Conservation (phyloP, 371 early-diverging fungal species). For the Phascolomyces articulosus region DNA sequence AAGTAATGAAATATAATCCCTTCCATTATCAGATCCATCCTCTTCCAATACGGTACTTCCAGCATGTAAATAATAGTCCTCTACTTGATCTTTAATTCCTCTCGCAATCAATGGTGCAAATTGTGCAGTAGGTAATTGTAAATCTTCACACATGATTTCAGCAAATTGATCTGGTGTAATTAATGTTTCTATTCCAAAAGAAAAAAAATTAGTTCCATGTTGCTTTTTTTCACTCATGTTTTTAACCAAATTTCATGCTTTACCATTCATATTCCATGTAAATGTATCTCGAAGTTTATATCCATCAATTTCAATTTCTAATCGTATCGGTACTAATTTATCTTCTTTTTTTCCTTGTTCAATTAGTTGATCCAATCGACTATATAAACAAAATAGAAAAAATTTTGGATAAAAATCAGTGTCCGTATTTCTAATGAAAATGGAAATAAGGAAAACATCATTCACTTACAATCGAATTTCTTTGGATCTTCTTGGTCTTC, state of each 20-base stretch:
- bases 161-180: conserved; percentile 81
- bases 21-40: conserved; percentile 4
- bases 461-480: conserved; percentile 38
- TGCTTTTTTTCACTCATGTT: neutral
- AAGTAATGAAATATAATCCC: neutral
- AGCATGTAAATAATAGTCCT: conserved; percentile 66
- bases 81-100: conserved; percentile 77
- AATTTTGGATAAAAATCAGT: neutral
- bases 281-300: conserved; percentile 85
- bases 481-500: conserved; percentile 27
- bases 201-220: neutral
- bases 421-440: too few species aligned
- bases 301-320: conserved; percentile 90
- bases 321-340: conserved; percentile 81
- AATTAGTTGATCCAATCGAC: conserved; percentile 50
- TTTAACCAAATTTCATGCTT: neutral
- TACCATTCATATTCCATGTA: conserved; percentile 92
- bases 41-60: conserved; percentile 27
- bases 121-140: conserved; percentile 61
- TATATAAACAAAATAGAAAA: conserved; percentile 5
- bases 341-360: conserved; percentile 70
- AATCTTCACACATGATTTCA: conserved; percentile 79
- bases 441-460: neutral
- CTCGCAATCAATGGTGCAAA: conserved; percentile 66
- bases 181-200: conserved; percentile 12